Base-by-base conservation (phyloP, 179 eudicot genomes). In the Amaranthus tricolor region DNA sequence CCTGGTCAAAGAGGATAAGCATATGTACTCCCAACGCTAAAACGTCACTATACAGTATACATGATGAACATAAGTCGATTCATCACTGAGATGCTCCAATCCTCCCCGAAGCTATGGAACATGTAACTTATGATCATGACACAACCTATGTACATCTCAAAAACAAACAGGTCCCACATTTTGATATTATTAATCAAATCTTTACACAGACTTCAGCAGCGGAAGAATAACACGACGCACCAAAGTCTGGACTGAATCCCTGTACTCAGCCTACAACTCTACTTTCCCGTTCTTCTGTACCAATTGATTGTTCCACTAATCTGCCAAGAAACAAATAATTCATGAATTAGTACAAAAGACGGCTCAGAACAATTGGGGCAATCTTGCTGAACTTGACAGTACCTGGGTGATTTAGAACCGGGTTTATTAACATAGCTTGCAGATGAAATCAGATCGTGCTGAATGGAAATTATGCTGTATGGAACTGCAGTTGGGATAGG, bases 401-500 rank as follows among this genome's bases (percentile, higher is more conserved):
- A 81, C 86, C 78, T 81, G 20, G 49, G 77, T 59, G 82, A 81
- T 53, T 64, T 57, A 14, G 62, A 70, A 54, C 54, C 49, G 15
- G 68, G 78, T 20, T 60, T 60, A 44, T 68, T 62, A 10, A 77
- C 73, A 76, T 77, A 78, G 80, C 76, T 70, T 47, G 80, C 57
- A 40, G 86, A 72, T 68, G 75, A 76, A 60, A 74, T 76, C 43
- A 75, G 72, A 24, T 75, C 70, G 16, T 87, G 83, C 80, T 78
- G 84, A 68, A 82, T 72, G 8, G 91, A 85, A 55, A 81, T 80
- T 48, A 80, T 79, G 71, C 81, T 82, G 44, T 78, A 75, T 40
- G 82, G 75, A 61, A 78, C 73, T 59, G 73, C 77, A 71, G 89
- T 76, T 62, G 88, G 80, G 85, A 76, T 82, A 21, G 91, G 91